Base-by-base conservation (phyloP, 306 rosid species). In the Inga oerstediana region DNA sequence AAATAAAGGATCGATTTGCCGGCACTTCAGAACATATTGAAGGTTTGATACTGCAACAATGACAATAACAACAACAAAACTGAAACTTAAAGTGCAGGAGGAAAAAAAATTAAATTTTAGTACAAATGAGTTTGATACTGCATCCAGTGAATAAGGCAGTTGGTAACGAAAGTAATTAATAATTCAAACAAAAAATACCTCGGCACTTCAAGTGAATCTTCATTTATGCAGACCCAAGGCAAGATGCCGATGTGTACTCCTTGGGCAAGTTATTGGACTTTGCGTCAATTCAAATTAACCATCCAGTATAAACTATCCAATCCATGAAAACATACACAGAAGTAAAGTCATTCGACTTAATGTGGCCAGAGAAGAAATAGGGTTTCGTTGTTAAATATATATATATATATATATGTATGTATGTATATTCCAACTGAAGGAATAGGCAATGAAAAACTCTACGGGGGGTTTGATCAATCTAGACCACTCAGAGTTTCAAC, bases 191-290 rank as follows among this genome's bases (percentile, higher is more conserved):
- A 68, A 68, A 52, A 44, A 79, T 67, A 95, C 97, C 97, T 84
- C 45, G 86, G 54, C 24, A 61, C 81, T 88, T 88, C 70, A 88
- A 46, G 82, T 90, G 81, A 80, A 87, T 88, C 91, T 82, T 91
- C 92, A 90, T 89, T 61, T 14, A 78, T 72, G 73, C 84, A 84
- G 75, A 56, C 83, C 88, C 48, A 43, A 70, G 74, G 58, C 44
- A 44, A 61, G 59, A 48, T 49, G 11, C 77, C 62, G 37, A 72
- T 67, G 73, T 20, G 46, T 74, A 59, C 45, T 44, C 72, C 27
- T 12, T 27, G 32, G 61, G 32, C 19, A 61, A 41, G 15, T n/a
- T 61, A 24, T 8, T 76, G 24, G 4, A 39, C 27, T 58, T 59
- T 39, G 71, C 58, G 11, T 22, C 56, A 76, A 62, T 41, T 76